A percentile compares a stretch with the other conserved stretches of the same genome.
These are phyloP conservation scores for Dioszegia crocea DNA, from an alignment of 768 basidiomycete species.

Conservation along the genomic window DNA sequence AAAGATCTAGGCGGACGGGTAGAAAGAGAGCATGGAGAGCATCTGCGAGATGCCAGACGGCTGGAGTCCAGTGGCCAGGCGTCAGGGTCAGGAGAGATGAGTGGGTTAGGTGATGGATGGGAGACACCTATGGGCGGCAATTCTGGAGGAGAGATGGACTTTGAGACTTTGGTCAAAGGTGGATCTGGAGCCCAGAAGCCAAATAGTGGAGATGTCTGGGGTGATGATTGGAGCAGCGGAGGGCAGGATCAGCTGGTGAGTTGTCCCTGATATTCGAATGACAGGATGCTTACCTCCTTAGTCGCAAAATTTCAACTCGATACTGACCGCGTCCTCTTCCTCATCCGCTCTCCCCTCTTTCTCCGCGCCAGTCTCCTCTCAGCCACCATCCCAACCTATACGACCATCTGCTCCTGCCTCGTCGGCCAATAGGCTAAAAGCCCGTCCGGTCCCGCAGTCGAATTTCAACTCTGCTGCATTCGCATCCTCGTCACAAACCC, in stretches of 20 bases:
- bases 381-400: conserved; percentile 10
- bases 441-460: conserved; percentile 39
- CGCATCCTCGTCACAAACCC: conserved; percentile 3
- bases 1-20: conserved; percentile 66
- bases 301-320: conserved; percentile 15
- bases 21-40: conserved; percentile 86
- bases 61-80: conserved; percentile 63
- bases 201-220: conserved; percentile 33
- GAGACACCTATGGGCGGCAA: conserved; percentile 50
- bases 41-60: conserved; percentile 85
- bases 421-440: conserved; percentile 28
- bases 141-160: conserved; percentile 62
- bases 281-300: not conserved
- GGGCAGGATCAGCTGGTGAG: conserved; percentile 25
- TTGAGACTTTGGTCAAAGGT: conserved; percentile 55
- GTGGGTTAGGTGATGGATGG: conserved; percentile 20
- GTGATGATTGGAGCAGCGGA: conserved; percentile 33
- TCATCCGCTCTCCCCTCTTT: conserved; percentile 19
- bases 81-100: conserved; percentile 55
- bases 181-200: not conserved
- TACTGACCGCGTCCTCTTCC: not conserved
- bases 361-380: conserved; percentile 6
- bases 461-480: conserved; percentile 43
- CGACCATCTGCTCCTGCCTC: not conserved
- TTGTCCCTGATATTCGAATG: not conserved